phyloP scores from a whole-genome alignment of 1,284 basidiomycete genomes.

The Inonotus hispidus region DNA sequence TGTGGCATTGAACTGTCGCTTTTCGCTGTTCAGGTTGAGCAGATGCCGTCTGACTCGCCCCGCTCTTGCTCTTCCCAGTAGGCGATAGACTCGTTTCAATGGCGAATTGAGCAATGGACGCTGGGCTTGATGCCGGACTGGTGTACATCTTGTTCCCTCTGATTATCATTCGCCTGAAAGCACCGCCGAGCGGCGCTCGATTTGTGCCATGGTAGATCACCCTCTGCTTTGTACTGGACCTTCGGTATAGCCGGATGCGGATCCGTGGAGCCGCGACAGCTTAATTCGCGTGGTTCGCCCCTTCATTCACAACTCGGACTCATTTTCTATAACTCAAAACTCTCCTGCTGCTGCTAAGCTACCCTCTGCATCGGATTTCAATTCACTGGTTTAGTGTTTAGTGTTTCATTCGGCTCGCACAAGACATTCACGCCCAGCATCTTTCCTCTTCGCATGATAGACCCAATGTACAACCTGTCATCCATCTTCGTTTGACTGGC shows the following conservation, averaged over 20 bases:
- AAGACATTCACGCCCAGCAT: background rate
- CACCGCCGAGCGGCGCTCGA: background rate
- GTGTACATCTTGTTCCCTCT: background rate
- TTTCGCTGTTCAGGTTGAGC: background rate
- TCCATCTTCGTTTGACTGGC: background rate
- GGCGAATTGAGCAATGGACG: background rate
- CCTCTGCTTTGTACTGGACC: background rate
- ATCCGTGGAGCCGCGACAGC: background rate
- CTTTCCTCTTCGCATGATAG: background rate
- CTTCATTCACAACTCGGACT: background rate
- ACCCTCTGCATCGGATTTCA: background rate
- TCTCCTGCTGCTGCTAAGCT: background rate
- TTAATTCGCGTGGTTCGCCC: background rate
- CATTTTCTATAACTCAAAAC: background rate
- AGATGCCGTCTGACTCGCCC: background rate
- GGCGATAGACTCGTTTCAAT: background rate
- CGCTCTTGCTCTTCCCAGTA: background rate
- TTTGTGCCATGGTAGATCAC: background rate
- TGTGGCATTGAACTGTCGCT: no score
- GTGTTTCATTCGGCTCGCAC: no score
- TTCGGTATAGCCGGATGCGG: background rate
- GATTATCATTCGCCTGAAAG: background rate
- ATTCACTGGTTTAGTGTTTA: background rate
- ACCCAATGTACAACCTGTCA: background rate
- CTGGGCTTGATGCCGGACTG: background rate